Evolutionary conservation across 495 filamentous ascomycete genomes (phyloP), one percentile per base, ranked within the genome.

Genomic region (Oleoguttula mirabilis): DNA sequence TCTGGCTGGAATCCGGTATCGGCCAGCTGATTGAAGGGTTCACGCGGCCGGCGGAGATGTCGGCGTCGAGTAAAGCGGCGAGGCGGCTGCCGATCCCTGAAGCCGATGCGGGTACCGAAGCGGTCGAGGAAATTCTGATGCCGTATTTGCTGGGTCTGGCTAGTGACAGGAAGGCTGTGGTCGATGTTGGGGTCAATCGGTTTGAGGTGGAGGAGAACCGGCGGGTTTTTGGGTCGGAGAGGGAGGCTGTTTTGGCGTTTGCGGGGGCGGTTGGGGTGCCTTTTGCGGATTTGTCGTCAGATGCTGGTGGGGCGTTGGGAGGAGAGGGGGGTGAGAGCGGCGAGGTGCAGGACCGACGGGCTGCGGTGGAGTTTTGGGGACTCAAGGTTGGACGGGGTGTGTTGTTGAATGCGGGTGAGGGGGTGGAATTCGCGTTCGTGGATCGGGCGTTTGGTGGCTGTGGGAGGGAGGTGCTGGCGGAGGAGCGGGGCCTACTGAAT

Each of bases 381-480:
- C 54, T 77, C 19, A 72, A 70, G 31, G 74, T 83, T 5, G 76
- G 67, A 3, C 63, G 80, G 32, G 71, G 75, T 0, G 43, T 84
- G 2, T 51, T 85, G 36, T 68, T 79, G 70, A 72, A 71, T 39
- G 71, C 70, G n/a, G 71, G 66, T 0, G 66, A 69, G 37, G 67
- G 64, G 4, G 60, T 82, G 33, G 68, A 73, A 27, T 80, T 70
- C 58, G 58, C 57, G 8, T 74, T 70, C 47, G 69, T 76, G 36
- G 76, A 81, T 51, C 64, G 64, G 11, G 77, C 77, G 2, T 84
- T 82, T 50, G 73, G 76, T 19, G 78, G 75, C 2, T 54, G 72
- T 6, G 68, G 68, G 4, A 61, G 61, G 10, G 48, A 52, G 0
- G 52, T 57, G 48, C 36, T 36, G 5, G 48, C n/a, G n/a, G n/a